Evolutionary conservation across 352 stramenopile species (phyloP).

Genomic region (Aphanomyces astaci): DNA sequence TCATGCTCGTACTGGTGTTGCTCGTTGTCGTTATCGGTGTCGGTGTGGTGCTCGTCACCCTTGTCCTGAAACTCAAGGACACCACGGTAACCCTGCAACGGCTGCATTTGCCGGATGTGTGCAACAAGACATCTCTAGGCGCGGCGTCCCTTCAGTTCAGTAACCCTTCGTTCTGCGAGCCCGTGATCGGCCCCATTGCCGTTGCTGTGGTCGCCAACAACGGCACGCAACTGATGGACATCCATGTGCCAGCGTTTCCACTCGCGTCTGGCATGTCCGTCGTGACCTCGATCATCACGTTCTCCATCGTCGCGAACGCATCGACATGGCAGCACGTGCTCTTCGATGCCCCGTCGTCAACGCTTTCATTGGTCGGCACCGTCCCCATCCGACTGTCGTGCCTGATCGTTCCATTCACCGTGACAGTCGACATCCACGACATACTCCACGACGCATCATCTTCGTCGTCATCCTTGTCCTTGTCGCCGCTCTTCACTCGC

Average conservation of each 20-base stretch:
- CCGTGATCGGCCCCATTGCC: conserved; percentile 43
- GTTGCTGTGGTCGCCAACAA: conserved; percentile 48
- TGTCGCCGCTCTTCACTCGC: not conserved
- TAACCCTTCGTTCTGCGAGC: conserved; percentile 74
- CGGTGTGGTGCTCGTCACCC: not conserved
- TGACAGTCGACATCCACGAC: conserved; percentile 48
- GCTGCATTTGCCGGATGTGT: conserved; percentile 64
- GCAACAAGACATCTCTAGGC: conserved; percentile 41
- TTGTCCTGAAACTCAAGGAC: conserved; percentile 49
- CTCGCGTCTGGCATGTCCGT: conserved; percentile 42
- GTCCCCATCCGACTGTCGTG: conserved; percentile 55
- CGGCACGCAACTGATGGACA: conserved; percentile 35
- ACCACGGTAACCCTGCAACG: conserved; percentile 46
- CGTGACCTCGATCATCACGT: conserved; percentile 38
- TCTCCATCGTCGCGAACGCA: conserved; percentile 41
- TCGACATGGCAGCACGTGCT: conserved; percentile 44
- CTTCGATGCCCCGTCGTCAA: conserved; percentile 30
- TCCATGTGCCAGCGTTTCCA: conserved; percentile 46
- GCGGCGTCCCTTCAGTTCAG: conserved; percentile 48
- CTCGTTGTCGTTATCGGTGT: not conserved
- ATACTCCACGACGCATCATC: conserved; percentile 16
- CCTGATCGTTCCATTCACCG: conserved; percentile 62
- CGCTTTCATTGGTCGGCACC: conserved; percentile 40
- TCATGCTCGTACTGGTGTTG: not conserved
- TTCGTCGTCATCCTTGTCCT: not conserved